Evolutionary conservation across 106 monocot genomes (phyloP).

Genomic region (Allium fistulosum): DNA sequence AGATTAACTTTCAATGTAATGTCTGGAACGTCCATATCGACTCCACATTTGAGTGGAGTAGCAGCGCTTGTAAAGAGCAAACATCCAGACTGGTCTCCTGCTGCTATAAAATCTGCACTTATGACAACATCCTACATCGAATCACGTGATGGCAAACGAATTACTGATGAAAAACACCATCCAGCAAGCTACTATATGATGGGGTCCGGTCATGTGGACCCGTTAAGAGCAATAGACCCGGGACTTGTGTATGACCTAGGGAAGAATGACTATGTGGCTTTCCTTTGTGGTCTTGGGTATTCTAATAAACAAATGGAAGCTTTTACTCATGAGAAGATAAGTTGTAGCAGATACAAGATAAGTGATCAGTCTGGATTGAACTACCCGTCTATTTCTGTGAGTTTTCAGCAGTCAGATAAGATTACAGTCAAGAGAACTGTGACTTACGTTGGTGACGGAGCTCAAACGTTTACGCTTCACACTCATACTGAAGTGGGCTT

Average conservation of each 20-base stretch:
- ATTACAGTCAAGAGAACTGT: slow-evolving; percentile 18
- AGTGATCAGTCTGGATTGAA: slow-evolving; percentile 22
- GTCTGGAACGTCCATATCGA: slow-evolving; percentile 47
- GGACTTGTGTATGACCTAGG: slow-evolving; percentile 45
- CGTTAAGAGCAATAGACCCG: slow-evolving; percentile 34
- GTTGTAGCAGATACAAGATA: slow-evolving; percentile 4
- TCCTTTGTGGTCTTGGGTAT: slow-evolving; percentile 33
- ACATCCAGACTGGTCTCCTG: slow-evolving; percentile 55
- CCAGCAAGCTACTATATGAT: slow-evolving; percentile 15
- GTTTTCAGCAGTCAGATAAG: not conserved
- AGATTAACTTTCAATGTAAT: slow-evolving; percentile 12
- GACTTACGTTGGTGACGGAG: slow-evolving; percentile 18
- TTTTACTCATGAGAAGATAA: slow-evolving; percentile 3
- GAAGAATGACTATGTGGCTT: slow-evolving; percentile 23
- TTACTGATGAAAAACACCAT: slow-evolving; percentile 15
- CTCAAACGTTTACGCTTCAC: not conserved
- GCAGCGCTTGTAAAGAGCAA: slow-evolving; percentile 32
- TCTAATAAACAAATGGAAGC: not conserved
- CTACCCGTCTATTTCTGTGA: slow-evolving; percentile 35
- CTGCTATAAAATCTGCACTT: slow-evolving; percentile 52
- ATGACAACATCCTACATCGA: slow-evolving; percentile 36
- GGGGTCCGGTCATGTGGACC: slow-evolving; percentile 51
- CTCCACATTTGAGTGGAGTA: slow-evolving; percentile 45
- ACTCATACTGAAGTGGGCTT: slow-evolving; percentile 9
- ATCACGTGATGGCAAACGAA: slow-evolving; percentile 7